Evolutionary conservation across 1,284 basidiomycete genomes (phyloP), one percentile per base, ranked within the genome.

Genomic region (Anthracocystis setariae): DNA sequence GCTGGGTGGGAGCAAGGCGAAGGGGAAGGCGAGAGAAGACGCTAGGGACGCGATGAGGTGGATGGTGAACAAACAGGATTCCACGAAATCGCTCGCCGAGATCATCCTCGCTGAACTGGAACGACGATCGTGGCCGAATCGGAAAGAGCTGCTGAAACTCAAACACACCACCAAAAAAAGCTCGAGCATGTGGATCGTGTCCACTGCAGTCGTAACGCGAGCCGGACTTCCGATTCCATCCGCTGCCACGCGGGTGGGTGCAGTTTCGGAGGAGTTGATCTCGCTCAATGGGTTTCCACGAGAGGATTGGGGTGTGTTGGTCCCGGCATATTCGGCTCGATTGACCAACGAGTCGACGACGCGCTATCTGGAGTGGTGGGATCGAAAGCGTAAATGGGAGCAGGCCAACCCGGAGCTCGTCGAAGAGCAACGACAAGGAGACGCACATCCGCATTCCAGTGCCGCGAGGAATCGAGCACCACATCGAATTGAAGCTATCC

Each of bases 291-390:
- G 5, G 2, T 63, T 39, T 13, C 59, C 59, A 0, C n/a, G 12
- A 5, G 18, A 18, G 2, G 50, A 56, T 8, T 72, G 69, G 69
- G 15, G n/a, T 3, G 27, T 69, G 9, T 3, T 58, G 1, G 51
- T 73, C 8, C 60, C 65, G 15, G 43, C 49, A 0, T 60, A 61
- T 38, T 68, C 65, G 18, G 43, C 54, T 2, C 40, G 65, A 5
- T 37, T 73, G 54, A 57, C 53, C 9, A 73, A 73, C 44, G 70
- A 73, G 23, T 54, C 47, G 21, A 68, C 65, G n/a, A 50, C 57
- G 10, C n/a, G 39, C 15, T 73, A 68, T 23, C 20, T 73, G 15
- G 65, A 73, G 1, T 73, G 70, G 70, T 73, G 61, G 57, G 37
- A 10, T 3, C 24, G 58, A 5, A 73, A 73, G 47, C 23, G 61